A percentile compares a stretch with the other conserved stretches of the same genome.
phyloP scores from a whole-genome alignment of 2,329 filamentous ascomycete genomes.

The Calonectria pseudoreteaudii region DNA sequence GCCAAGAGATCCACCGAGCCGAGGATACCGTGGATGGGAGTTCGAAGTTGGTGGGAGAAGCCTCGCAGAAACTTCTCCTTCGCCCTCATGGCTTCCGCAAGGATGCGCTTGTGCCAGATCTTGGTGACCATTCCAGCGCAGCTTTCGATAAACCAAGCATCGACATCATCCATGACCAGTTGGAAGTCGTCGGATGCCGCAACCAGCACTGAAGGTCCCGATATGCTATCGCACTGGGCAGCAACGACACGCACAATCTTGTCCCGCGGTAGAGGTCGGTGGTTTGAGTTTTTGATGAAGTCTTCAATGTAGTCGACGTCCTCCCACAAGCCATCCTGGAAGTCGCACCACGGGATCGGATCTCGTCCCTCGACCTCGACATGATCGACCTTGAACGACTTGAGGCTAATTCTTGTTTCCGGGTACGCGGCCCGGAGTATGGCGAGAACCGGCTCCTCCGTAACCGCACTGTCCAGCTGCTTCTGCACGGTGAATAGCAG shows the following conservation, averaged over 20 bases:
- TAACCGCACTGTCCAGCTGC: slow-evolving; percentile 32
- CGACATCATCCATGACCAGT: slow-evolving; percentile 59
- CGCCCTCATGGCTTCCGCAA: slow-evolving; percentile 54
- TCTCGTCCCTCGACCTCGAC: slow-evolving; percentile 44
- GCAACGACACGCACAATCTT: slow-evolving; percentile 52
- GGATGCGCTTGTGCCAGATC: slow-evolving; percentile 50
- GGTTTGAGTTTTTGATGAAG: slow-evolving; percentile 51
- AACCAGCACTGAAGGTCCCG: slow-evolving; percentile 48
- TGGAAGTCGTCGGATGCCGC: slow-evolving; percentile 56
- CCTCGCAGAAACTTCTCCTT: slow-evolving; percentile 59
- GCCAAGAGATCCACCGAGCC: slow-evolving; percentile 52
- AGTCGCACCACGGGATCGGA: slow-evolving; percentile 40
- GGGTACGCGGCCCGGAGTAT: slow-evolving; percentile 50
- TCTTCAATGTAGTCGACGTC: slow-evolving; percentile 54
- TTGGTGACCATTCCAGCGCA: slow-evolving; percentile 53
- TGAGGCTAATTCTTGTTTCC: slow-evolving; percentile 43
- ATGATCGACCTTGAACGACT: slow-evolving; percentile 36
- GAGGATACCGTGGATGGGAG: slow-evolving; percentile 60
- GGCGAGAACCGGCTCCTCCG: slow-evolving; percentile 40
- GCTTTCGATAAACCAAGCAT: slow-evolving; percentile 57
- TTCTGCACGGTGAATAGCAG: slow-evolving; percentile 44
- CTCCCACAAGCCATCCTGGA: slow-evolving; percentile 58
- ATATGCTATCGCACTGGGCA: slow-evolving; percentile 48
- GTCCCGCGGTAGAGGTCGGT: slow-evolving; percentile 42
- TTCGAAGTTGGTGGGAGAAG: slow-evolving; percentile 60